phyloP scores from a whole-genome alignment of 2,329 filamentous ascomycete genomes.

The Sordariomycetes sp. region DNA sequence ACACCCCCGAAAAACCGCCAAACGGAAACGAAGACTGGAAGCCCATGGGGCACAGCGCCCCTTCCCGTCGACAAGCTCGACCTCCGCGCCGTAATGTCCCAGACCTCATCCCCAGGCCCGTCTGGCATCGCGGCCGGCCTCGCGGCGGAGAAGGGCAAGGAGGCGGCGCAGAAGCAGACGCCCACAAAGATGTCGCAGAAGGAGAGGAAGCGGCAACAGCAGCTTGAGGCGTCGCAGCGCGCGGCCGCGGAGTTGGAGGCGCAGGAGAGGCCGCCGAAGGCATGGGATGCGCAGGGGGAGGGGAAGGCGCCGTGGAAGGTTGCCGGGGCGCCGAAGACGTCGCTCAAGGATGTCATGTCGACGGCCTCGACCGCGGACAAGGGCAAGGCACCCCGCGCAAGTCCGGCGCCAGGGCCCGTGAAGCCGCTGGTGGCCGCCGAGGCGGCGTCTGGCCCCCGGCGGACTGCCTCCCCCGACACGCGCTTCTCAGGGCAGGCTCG shows the following conservation, averaged over 20 bases:
- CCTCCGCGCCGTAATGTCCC: constrained; percentile 63
- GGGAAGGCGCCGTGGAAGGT: constrained; percentile 53
- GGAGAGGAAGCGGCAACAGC: constrained; percentile 74
- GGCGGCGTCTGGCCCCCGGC: constrained; percentile 23
- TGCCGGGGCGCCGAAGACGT: constrained; percentile 32
- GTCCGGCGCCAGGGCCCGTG: constrained; percentile 11
- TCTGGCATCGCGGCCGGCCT: constrained; percentile 42
- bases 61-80: constrained; percentile 53
- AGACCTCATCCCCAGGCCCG: constrained; percentile 27
- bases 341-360: constrained; percentile 32
- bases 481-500: constrained; percentile 45
- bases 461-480: constrained; percentile 48
- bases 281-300: constrained; percentile 30
- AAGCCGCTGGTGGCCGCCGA: constrained; percentile 31
- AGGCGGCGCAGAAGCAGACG: constrained; percentile 18
- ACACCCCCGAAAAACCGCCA: neutral
- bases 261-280: constrained; percentile 18
- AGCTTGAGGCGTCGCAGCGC: constrained; percentile 42
- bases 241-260: constrained; percentile 21
- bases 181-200: constrained; percentile 71
- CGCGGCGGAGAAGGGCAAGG: constrained; percentile 31
- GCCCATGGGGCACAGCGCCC: constrained; percentile 34
- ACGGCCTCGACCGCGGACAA: constrained; percentile 7
- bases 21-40: constrained; percentile 12
- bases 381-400: constrained; percentile 10